phyloP scores from a whole-genome alignment of 768 basidiomycete genomes.

The Solioccasus polychromus region DNA sequence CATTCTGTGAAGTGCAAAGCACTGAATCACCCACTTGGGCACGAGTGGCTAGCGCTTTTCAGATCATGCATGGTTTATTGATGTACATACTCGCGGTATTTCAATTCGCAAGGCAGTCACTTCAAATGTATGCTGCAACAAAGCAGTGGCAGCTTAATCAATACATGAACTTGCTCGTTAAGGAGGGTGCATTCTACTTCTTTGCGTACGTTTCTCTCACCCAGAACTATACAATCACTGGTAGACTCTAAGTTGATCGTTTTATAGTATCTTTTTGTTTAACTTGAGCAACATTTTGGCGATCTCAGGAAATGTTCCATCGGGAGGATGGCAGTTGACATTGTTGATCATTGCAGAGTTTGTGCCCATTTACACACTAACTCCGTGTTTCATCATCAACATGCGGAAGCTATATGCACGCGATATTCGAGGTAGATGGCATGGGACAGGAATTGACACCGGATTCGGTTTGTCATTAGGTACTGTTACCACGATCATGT shows the following conservation, averaged over 20 bases:
- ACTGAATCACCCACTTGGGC: no score
- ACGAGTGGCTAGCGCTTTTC: no score
- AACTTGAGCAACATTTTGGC: background rate
- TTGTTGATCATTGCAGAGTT: background rate
- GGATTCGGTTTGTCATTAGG: background rate
- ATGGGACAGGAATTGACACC: background rate
- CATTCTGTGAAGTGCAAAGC: no score
- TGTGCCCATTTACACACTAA: background rate
- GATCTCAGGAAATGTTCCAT: background rate
- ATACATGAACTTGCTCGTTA: no score
- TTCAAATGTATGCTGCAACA: no score
- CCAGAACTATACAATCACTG: no score
- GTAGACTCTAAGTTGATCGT: no score
- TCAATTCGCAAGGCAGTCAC: no score
- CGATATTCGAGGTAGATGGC: background rate
- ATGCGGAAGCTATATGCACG: no score
- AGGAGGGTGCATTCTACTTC: no score
- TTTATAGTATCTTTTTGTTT: background rate
- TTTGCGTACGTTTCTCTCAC: no score
- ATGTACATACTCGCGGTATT: background rate
- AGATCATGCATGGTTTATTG: background rate
- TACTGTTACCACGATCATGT: background rate
- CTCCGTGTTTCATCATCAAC: background rate
- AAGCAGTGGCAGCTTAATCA: no score
- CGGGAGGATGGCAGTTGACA: background rate